phyloP scores from a whole-genome alignment of 148 eudicot species.

The Rheum nobile region DNA sequence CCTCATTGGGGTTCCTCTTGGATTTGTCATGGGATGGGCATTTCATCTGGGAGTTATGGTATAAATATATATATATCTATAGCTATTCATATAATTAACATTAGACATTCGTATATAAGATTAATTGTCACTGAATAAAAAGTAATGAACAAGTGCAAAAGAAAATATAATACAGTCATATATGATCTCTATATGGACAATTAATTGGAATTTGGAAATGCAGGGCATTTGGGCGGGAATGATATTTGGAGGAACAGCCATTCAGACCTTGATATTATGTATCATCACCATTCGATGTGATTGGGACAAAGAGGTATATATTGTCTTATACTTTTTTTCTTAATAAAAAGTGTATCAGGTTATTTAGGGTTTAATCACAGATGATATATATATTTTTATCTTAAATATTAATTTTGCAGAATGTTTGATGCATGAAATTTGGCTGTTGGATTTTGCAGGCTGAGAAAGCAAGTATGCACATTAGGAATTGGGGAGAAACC shows the following conservation, averaged over 20 bases:
- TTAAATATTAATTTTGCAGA: no score
- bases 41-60: slow-evolving; percentile 36
- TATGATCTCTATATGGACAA: neutral
- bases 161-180: no score
- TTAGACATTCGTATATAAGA: no score
- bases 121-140: no score
- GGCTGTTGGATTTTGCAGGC: slow-evolving; percentile 27
- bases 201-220: neutral
- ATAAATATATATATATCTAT: neutral
- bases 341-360: neutral
- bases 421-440: no score
- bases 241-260: slow-evolving; percentile 50
- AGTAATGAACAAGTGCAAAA: no score
- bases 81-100: no score
- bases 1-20: slow-evolving; percentile 31
- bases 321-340: neutral
- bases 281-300: slow-evolving; percentile 34
- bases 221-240: slow-evolving; percentile 64
- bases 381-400: no score
- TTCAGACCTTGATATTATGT: slow-evolving; percentile 38
- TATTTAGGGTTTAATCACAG: no score
- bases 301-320: slow-evolving; percentile 51
- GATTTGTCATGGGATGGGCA: slow-evolving; percentile 30
- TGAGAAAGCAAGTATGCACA: slow-evolving; percentile 26
- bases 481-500: slow-evolving; percentile 24